Conservation (phyloP, 352 stramenopile species). For the Pythium rhizo-oryzae region DNA sequence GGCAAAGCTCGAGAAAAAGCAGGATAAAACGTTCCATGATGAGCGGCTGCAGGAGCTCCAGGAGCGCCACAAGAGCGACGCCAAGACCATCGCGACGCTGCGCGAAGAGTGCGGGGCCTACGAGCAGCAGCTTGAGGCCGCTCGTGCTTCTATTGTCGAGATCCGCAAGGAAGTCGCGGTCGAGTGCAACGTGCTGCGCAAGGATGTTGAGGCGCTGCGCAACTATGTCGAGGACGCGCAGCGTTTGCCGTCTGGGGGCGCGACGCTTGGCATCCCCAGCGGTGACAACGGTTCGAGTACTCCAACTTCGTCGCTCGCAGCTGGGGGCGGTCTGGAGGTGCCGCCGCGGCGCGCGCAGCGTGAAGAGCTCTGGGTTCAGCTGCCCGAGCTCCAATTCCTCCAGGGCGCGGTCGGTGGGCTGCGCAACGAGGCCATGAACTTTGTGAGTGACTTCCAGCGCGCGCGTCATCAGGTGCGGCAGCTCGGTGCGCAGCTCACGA, state of each 20-base stretch:
- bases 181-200: slow-evolving; percentile 42
- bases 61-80: slow-evolving; percentile 44
- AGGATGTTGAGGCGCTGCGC: slow-evolving; percentile 46
- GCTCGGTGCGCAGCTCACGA: slow-evolving; percentile 40
- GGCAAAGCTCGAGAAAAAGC: slow-evolving; percentile 45
- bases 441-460: slow-evolving; percentile 56
- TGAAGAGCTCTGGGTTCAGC: slow-evolving; percentile 30
- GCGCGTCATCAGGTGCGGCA: slow-evolving; percentile 38
- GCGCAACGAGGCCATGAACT: slow-evolving; percentile 49
- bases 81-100: slow-evolving; percentile 41
- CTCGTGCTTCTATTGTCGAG: slow-evolving; percentile 25
- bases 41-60: slow-evolving; percentile 36
- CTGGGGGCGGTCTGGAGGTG: not conserved
- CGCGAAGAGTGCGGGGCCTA: slow-evolving; percentile 37
- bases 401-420: slow-evolving; percentile 47
- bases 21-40: slow-evolving; percentile 39
- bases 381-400: slow-evolving; percentile 53
- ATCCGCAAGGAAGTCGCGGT: slow-evolving; percentile 29
- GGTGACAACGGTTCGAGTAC: not conserved
- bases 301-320: slow-evolving; percentile 3
- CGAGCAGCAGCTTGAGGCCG: slow-evolving; percentile 35
- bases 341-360: slow-evolving; percentile 4
- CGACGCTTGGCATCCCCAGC: not conserved
- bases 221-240: slow-evolving; percentile 50
- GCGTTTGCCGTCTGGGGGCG: not conserved